These are phyloP conservation scores for Trichoderma harzianum DNA, from an alignment of 2,329 filamentous ascomycete genomes.

Conservation along the genomic window DNA sequence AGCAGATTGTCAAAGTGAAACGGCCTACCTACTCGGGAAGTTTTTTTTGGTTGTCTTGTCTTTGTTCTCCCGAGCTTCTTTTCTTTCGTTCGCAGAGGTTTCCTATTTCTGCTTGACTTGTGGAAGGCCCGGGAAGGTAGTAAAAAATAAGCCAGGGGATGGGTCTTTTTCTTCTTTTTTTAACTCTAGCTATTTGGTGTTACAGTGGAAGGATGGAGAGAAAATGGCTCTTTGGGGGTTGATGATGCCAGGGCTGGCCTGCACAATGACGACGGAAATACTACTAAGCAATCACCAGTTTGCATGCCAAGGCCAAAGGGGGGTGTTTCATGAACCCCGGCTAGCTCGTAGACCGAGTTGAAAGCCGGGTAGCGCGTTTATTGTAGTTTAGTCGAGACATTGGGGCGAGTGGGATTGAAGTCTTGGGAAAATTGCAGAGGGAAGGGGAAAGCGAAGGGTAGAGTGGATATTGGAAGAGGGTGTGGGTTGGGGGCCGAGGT, in stretches of 20 bases:
- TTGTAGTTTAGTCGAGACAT: background rate
- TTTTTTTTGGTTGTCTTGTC: background rate
- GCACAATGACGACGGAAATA: background rate
- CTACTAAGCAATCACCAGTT: background rate
- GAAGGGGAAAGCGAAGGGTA: background rate
- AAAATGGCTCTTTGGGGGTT: background rate
- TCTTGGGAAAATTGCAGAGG: background rate
- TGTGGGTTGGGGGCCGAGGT: background rate
- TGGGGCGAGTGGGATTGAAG: background rate
- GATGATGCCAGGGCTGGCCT: background rate
- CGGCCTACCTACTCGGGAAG: background rate
- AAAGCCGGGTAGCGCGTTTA: background rate
- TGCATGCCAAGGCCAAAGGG: conserved; percentile 2
- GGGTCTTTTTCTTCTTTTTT: background rate
- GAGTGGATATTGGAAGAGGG: background rate
- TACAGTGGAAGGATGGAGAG: background rate
- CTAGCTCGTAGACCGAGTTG: background rate
- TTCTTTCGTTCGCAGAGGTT: conserved; percentile 3
- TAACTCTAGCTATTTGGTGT: background rate
- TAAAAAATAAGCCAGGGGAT: background rate
- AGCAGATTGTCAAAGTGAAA: background rate
- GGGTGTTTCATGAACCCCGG: conserved; percentile 12
- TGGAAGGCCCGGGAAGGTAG: background rate
- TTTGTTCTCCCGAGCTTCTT: background rate
- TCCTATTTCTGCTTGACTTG: background rate